Evolutionary conservation across 2,329 filamentous ascomycete species (phyloP), one percentile per base, ranked within the genome.

Genomic region (Aspergillus floridensis): DNA sequence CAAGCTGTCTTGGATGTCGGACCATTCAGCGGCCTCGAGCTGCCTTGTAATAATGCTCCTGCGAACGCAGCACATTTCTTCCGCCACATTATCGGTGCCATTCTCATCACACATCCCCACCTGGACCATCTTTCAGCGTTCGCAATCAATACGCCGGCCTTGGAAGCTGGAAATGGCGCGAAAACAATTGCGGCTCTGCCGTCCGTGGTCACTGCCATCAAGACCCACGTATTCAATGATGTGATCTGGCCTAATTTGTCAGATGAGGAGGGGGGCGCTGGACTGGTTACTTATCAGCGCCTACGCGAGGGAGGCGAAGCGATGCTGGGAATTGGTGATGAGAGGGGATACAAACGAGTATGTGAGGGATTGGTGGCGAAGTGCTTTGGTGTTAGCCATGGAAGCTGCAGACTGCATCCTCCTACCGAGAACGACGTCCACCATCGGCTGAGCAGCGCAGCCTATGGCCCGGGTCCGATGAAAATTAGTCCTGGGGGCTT

Each of bases 191-290:
- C 93, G 1, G 93, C 90, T 0, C 79, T 98, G 4, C 92, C 93
- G 0, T 88, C 87, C 29, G 96, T 93, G n/a, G 93, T 99, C 54
- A 84, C 91, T 49, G 93, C 93, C 0, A 88, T 99, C 76, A 98
- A 96, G 74, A 87, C 82, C 0, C 93, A 99, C 76, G 91, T 99
- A 60, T 99, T 99, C 80, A 99, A 99, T 76, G 96, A 97, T 70
- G 81, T 96, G 59, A 96, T 98, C 56, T 99, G 95, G 95, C 95
- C 95, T 0, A 99, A 99, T 67, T 79, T 99, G 44, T 96, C 92
- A 0, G 93, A 99, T 70, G 95, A 99, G 77, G 95, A 96, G 73
- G 92, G 93, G 35, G 95, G 95, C 24, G 93, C 93, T 4, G 95
- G 95, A 0, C 83, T 99, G 29, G 87, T 99, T 35, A 96, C 92